These are phyloP conservation scores for Cyamopsis tetragonoloba DNA, from an alignment of 306 rosid genomes.

Conservation along the genomic window DNA sequence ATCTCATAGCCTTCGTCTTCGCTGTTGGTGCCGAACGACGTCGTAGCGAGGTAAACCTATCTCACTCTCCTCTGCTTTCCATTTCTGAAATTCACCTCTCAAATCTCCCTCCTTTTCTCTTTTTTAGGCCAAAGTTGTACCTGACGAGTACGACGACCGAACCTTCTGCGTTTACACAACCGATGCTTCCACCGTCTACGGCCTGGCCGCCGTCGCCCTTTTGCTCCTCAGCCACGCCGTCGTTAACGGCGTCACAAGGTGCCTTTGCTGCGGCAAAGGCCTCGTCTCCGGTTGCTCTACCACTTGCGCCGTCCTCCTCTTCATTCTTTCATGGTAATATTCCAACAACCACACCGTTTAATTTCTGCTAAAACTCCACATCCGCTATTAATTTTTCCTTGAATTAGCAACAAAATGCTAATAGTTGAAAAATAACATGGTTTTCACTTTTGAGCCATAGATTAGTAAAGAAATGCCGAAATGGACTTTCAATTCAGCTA, in stretches of 20 bases:
- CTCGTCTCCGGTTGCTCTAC: conserved; percentile 59
- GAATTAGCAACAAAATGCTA: not conserved
- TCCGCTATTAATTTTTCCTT: not conserved
- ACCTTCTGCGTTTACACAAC: conserved; percentile 66
- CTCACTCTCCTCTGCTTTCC: not conserved
- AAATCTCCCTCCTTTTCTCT: not conserved
- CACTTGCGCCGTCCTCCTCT: conserved; percentile 64
- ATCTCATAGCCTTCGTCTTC: conserved; percentile 81
- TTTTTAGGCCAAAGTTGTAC: conserved; percentile 56
- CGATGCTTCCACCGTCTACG: conserved; percentile 92
- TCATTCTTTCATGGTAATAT: conserved; percentile 70
- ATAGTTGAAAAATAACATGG: not conserved
- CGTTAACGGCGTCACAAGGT: conserved; percentile 71
- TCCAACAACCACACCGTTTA: not conserved
- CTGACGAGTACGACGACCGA: conserved; percentile 71
- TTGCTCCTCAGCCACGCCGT: conserved; percentile 62
- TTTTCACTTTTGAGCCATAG: not conserved
- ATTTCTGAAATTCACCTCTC: not conserved
- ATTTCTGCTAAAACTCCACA: not conserved
- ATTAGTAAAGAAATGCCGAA: not conserved
- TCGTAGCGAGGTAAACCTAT: conserved; percentile 55
- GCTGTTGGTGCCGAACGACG: conserved; percentile 94
- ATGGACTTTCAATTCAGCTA: not conserved
- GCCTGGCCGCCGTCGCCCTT: conserved; percentile 63
- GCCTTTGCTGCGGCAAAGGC: conserved; percentile 92